Evolutionary conservation across 2,329 filamentous ascomycete genomes (phyloP), one percentile per base, ranked within the genome.

Genomic region (Ophiostoma perfectum): DNA sequence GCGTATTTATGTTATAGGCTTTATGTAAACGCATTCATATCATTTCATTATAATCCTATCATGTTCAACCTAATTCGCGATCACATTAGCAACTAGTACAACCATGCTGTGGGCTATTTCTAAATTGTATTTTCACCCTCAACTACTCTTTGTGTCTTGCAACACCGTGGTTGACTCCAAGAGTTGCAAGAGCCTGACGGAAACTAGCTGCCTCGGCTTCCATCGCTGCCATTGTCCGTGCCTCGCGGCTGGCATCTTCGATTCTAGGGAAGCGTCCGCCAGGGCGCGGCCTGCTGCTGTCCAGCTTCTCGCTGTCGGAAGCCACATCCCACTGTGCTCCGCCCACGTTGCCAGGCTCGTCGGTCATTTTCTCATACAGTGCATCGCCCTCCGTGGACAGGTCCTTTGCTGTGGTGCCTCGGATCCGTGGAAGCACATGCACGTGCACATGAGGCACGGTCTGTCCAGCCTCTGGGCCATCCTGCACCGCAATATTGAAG

Each of bases 401-500:
- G 27, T 72, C 69, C 71, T 79, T 78, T 44, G 74, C 80, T 76
- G 77, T 83, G 76, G 87, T 83, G 52, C 88, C 84, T 69, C 80
- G 81, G 69, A 81, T 81, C 47, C 93, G 82, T 27, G 93, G 93
- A 67, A 97, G 94, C 65, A 97, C 86, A 80, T 99, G 95, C 39
- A 93, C 90, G 79, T 99, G 95, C 14, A 97, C 88, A 79, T 99
- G 95, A 8, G 92, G 84, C 62, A 99, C 94, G 69, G 92, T 97
- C 84, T 99, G 95, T 0, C 95, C 95, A 0, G 95, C 92, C 70
- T 93, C 92, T 44, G 83, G 81, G 27, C 95, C 95, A 78, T 99
- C 95, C 78, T 99, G 95, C n/a, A 99, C 85, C 0, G 94, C 93
- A 65, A 99, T 88, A 76, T 97, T 98, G 80, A 98, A 90, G 70